phyloP scores from a whole-genome alignment of 305 asterid species.

The Fraxinus baroniana region DNA sequence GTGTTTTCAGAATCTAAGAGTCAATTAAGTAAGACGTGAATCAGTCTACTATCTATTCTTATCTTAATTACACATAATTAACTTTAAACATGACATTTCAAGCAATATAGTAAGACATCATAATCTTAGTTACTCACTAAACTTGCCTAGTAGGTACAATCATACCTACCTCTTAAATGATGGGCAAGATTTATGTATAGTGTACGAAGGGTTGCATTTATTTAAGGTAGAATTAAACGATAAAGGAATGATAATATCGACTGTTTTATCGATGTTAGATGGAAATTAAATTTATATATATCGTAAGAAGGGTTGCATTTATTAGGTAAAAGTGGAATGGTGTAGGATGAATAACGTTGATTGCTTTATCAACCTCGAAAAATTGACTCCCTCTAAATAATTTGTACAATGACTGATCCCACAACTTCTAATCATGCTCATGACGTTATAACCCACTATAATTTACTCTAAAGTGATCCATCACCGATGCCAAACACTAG shows the following conservation, averaged over 20 bases:
- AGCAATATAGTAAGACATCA: neutral
- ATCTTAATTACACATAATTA: neutral
- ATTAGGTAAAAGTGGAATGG: neutral
- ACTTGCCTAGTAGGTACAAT: conserved; percentile 11
- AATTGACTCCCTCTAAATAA: neutral
- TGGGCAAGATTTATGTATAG: conserved; percentile 16
- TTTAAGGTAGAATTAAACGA: neutral
- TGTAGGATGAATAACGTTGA: neutral
- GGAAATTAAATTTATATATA: conserved; percentile 14
- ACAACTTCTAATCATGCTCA: neutral
- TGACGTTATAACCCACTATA: neutral
- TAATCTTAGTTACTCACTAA: neutral
- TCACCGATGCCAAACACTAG: neutral
- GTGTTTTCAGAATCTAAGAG: neutral
- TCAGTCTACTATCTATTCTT: neutral
- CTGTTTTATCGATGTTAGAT: conserved; percentile 3
- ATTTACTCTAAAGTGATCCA: neutral
- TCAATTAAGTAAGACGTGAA: neutral
- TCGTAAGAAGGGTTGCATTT: neutral
- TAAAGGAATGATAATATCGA: neutral
- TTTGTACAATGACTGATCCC: neutral
- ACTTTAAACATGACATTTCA: neutral
- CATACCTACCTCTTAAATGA: conserved; percentile 29
- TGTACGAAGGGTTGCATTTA: neutral
- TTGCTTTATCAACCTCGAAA: neutral